Percentiles rank a stretch among this genome's conserved stretches.
phyloP scores from a whole-genome alignment of 2,329 filamentous ascomycete genomes.

The Clarireedia monteithiana region DNA sequence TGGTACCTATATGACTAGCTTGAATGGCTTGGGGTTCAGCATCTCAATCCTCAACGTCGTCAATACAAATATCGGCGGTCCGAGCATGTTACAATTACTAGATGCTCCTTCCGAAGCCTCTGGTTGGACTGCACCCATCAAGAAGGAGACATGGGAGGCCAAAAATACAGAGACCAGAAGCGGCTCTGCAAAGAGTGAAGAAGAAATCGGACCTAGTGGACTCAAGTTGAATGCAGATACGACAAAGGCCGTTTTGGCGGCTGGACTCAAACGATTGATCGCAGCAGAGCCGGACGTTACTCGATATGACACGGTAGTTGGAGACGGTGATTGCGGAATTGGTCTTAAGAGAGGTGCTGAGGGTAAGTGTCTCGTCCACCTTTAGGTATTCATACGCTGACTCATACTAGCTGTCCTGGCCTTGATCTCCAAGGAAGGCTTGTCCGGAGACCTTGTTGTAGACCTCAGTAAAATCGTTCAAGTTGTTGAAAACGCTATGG shows the following conservation, averaged over 20 bases:
- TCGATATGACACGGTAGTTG: slow-evolving; percentile 61
- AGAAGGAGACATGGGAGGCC: slow-evolving; percentile 49
- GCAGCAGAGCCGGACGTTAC: slow-evolving; percentile 58
- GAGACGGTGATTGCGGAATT: slow-evolving; percentile 65
- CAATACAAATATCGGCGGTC: slow-evolving; percentile 38
- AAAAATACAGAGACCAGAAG: slow-evolving; percentile 32
- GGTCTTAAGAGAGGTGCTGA: slow-evolving; percentile 64
- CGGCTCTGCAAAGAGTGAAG: slow-evolving; percentile 17
- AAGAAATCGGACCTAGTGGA: slow-evolving; percentile 29
- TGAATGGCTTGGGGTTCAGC: slow-evolving; percentile 66
- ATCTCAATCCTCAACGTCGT: slow-evolving; percentile 56
- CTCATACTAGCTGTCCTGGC: slow-evolving; percentile 34
- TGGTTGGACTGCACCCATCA: slow-evolving; percentile 58
- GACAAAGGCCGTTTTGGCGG: slow-evolving; percentile 45
- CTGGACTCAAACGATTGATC: slow-evolving; percentile 51
- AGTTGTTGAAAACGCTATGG: slow-evolving; percentile 63
- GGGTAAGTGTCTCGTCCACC: slow-evolving; percentile 23
- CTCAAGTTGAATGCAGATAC: slow-evolving; percentile 25
- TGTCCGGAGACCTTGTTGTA: slow-evolving; percentile 49
- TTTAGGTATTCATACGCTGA: neutral
- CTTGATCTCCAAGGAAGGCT: slow-evolving; percentile 33
- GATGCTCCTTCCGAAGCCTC: slow-evolving; percentile 60
- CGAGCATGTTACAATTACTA: slow-evolving; percentile 55
- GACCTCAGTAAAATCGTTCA: slow-evolving; percentile 53
- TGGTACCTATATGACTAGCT: slow-evolving; percentile 64